phyloP scores from a whole-genome alignment of 805 yeast species.

The Saccharomycopsis oosterbeekiorum region DNA sequence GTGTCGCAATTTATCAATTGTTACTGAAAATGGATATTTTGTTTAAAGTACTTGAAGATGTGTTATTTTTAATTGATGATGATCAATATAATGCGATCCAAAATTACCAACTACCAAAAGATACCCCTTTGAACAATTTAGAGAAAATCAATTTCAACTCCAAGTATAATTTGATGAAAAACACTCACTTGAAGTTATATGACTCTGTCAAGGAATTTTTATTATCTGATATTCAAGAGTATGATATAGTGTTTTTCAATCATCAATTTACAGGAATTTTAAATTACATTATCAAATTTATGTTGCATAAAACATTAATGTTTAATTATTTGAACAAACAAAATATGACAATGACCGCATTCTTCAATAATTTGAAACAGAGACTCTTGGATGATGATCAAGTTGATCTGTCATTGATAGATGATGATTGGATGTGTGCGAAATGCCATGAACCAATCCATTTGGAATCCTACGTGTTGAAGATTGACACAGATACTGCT shows the following conservation, averaged over 20 bases:
- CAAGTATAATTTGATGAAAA: slow-evolving; percentile 3
- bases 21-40: slow-evolving; percentile 3
- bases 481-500: background rate
- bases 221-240: background rate
- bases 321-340: slow-evolving; percentile 11
- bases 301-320: slow-evolving; percentile 9
- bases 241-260: slow-evolving; percentile 2
- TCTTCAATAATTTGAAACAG: background rate
- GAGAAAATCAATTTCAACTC: slow-evolving; percentile 6
- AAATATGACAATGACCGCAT: slow-evolving; percentile 2
- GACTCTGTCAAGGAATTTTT: slow-evolving; percentile 1
- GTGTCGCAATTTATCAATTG: background rate
- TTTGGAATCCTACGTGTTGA: background rate
- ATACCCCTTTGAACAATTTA: background rate
- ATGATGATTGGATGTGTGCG: background rate
- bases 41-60: slow-evolving; percentile 7
- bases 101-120: background rate
- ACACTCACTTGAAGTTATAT: slow-evolving; percentile 5
- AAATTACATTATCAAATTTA: slow-evolving; percentile 8
- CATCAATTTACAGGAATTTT: background rate
- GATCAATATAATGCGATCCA: background rate
- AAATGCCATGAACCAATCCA: background rate
- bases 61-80: slow-evolving; percentile 11
- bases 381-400: background rate
- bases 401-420: background rate